These are phyloP conservation scores for Suillus bovinus DNA, from an alignment of 768 basidiomycete genomes.

Conservation along the genomic window DNA sequence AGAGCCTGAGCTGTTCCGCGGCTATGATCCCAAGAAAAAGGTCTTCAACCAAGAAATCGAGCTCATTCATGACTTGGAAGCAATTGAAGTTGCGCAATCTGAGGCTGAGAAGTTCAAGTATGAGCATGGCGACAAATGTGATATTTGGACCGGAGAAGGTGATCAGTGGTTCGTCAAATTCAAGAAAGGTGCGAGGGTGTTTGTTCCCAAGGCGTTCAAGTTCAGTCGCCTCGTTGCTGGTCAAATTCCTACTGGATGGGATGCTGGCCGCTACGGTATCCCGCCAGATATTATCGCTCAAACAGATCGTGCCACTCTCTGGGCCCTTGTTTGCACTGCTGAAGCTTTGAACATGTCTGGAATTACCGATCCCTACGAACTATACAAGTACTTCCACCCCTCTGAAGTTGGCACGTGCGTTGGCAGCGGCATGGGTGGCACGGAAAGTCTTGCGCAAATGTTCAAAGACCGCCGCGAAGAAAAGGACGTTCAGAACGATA, in stretches of 20 bases:
- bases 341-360: conserved; percentile 97
- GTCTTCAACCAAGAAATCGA: conserved; percentile 97
- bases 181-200: conserved; percentile 94
- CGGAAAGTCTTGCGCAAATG: conserved; percentile 89
- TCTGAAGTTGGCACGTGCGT: conserved; percentile 93
- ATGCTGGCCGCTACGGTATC: conserved; percentile 94
- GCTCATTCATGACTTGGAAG: conserved; percentile 93
- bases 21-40: conserved; percentile 98
- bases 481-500: conserved; percentile 97
- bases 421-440: conserved; percentile 98
- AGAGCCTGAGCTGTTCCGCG: conserved; percentile 98
- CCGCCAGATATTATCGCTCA: conserved; percentile 95
- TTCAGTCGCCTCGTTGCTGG: conserved; percentile 95
- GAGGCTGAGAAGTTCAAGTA: conserved; percentile 96
- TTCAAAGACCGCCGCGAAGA: conserved; percentile 99
- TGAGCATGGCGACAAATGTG: conserved; percentile 95
- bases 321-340: conserved; percentile 92
- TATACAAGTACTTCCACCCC: conserved; percentile 96
- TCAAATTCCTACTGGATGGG: conserved; percentile 97
- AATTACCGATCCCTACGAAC: conserved; percentile 96
- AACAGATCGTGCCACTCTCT: conserved; percentile 88
- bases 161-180: conserved; percentile 99
- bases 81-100: conserved; percentile 87
- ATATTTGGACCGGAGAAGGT: conserved; percentile 88
- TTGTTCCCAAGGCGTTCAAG: conserved; percentile 92